Evolutionary conservation across 2,329 filamentous ascomycete species (phyloP), one percentile per base, ranked within the genome.

Genomic region (Colletotrichum siamense): DNA sequence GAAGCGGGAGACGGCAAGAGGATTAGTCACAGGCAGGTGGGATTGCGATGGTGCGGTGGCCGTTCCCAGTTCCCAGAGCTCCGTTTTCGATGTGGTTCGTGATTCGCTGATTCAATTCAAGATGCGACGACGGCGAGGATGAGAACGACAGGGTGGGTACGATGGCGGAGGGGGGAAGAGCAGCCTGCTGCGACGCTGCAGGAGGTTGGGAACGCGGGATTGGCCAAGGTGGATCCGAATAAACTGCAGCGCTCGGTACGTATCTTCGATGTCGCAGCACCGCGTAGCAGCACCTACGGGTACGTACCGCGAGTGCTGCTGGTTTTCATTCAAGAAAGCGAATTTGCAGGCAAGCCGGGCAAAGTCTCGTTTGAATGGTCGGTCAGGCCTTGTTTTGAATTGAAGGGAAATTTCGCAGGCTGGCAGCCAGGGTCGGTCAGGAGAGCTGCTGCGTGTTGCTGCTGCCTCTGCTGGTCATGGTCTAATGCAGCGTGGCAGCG

Each of bases 131-230:
- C 28, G 57, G 34, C n/a, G 44, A 52, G 44, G 44, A 52, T 24
- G 44, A 22, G 44, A 52, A 52, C n/a, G 44, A 52, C 44, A 52
- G 44, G 44, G 44, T 52, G 44, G 57, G 44, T 24, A 28, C 26
- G 30, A 32, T 61, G 66, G 66, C 55, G 32, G 66, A 59, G 26
- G 66, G 66, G 34, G 44, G 52, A 65, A 64, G 71, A 65, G 74
- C 65, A 76, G 74, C 65, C 73, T 64, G 59, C 36, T 76, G 52
- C 73, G 59, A 76, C 74, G 57, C 74, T 69, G 59, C 18, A 69
- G 59, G 74, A 65, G 64, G 70, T 30, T 76, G 64, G 74, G 44
- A 52, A 52, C 44, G 44, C 44, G 44, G 44, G 74, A 76, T 76
- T 76, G 74, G 74, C 59, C 28, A 36, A 34, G 44, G 34, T 76